Evolutionary conservation across 257 asterid genomes (phyloP).

Genomic region (Agastache rugosa): DNA sequence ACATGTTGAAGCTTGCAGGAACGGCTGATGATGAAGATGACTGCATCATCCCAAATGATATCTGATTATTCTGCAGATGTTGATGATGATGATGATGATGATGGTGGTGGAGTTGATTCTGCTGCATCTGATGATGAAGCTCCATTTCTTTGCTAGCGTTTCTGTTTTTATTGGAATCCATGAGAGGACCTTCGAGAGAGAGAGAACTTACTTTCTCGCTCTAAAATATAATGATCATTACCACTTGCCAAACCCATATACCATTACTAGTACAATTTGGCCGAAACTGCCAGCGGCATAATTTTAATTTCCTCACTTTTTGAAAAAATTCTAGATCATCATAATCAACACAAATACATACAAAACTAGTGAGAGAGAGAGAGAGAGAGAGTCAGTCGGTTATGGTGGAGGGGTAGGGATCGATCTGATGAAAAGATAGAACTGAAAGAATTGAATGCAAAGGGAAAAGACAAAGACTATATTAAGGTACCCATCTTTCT

Average conservation of each 20-base stretch:
- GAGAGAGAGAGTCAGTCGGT: slow-evolving; percentile 49
- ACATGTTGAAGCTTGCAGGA: slow-evolving; percentile 60
- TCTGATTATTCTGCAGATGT: slow-evolving; percentile 51
- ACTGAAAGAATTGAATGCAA: slow-evolving; percentile 52
- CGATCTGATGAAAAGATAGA: slow-evolving; percentile 38
- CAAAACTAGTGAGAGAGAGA: neutral
- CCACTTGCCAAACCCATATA: slow-evolving; percentile 31
- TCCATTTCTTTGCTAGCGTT: slow-evolving; percentile 28
- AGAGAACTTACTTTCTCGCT: slow-evolving; percentile 26
- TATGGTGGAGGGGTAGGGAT: slow-evolving; percentile 34
- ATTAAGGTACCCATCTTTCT: slow-evolving; percentile 52
- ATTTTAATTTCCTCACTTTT: slow-evolving; percentile 20
- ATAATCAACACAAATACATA: slow-evolving; percentile 36
- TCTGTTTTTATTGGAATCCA: slow-evolving; percentile 47
- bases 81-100: slow-evolving; percentile 34
- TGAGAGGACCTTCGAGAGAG: slow-evolving; percentile 29
- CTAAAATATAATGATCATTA: slow-evolving; percentile 9
- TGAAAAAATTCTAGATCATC: slow-evolving; percentile 33
- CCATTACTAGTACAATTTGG: neutral
- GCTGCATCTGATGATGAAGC: slow-evolving; percentile 39
- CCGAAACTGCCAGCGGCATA: slow-evolving; percentile 27
- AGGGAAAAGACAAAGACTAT: slow-evolving; percentile 53
- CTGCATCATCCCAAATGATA: slow-evolving; percentile 70
- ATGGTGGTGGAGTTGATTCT: slow-evolving; percentile 34
- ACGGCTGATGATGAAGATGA: slow-evolving; percentile 51